Evolutionary conservation across 805 yeast species (phyloP), one percentile per base, ranked within the genome.

Genomic region (Danielia oregonensis): DNA sequence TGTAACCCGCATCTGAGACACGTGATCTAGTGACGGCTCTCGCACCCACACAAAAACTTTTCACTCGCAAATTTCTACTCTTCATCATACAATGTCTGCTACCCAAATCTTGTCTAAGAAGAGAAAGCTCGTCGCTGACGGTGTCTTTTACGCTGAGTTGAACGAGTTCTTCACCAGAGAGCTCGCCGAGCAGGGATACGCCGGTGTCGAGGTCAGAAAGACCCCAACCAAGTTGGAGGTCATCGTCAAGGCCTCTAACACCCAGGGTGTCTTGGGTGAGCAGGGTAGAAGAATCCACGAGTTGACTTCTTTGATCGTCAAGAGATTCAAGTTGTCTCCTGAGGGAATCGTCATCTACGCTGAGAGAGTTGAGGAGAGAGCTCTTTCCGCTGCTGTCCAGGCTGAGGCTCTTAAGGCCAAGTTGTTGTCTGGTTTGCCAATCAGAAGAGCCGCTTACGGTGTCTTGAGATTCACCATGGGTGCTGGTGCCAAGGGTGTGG

Each of bases 161-260:
- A 93, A 93, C 82, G 98, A 93, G 79, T 93, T 93, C 93, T 93
- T 93, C 88, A 87, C 97, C 82, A 91, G 98, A 80, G 98, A 93
- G 76, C 85, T 93, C 67, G 96, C 98, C 61, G 98, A 93, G 79
- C 96, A 93, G 77, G 98, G 98, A 70, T 93, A 93, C 82, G 93
- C 98, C 63, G 98, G 98, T 78, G 96, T 93, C 65, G 98, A 93
- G 78, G 96, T 93, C 71, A 86, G 97, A 79, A 86, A 86, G 66
- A 87, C 97, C 68, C 93, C 97, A 72, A 74, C 91, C 78, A 89
- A 86, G 82, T 88, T 95, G 66, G 97, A 93, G 77, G 86, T 93
- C 57, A 86, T 93, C 71, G 88, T 93, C 78, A 88, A 96, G 76
- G 98, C 98, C 61, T 87, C 97, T 66, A 91, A 88, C 86, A 89